Percentiles rank a stretch among this genome's conserved stretches.
phyloP scores from a whole-genome alignment of 768 basidiomycete genomes.

The Hericium erinaceus region DNA sequence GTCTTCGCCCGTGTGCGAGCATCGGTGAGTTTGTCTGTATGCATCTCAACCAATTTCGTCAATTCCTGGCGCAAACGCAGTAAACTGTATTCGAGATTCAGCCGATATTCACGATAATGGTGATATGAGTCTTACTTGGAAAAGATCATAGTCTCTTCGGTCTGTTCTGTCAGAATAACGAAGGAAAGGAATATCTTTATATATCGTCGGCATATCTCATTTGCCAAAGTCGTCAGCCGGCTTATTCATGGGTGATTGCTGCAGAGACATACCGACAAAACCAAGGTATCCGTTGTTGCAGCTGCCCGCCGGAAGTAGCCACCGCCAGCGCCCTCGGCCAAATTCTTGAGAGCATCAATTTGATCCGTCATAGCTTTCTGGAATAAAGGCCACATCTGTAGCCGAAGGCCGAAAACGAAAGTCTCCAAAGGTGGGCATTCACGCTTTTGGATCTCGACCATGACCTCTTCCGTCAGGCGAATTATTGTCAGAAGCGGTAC shows the following conservation, averaged over 20 bases:
- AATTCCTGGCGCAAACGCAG: conserved; percentile 80
- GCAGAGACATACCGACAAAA: conserved; percentile 42
- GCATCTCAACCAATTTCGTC: conserved; percentile 61
- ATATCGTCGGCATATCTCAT: conserved; percentile 66
- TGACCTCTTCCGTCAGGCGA: conserved; percentile 75
- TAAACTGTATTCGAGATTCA: conserved; percentile 39
- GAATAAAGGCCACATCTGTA: conserved; percentile 91
- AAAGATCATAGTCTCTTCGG: conserved; percentile 95
- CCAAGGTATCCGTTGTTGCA: conserved; percentile 57
- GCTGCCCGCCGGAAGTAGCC: conserved; percentile 56
- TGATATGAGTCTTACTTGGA: conserved; percentile 53
- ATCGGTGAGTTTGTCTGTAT: conserved; percentile 62
- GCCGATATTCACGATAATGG: background rate
- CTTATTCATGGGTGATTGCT: background rate
- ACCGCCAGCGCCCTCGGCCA: conserved; percentile 61
- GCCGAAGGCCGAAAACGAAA: conserved; percentile 69
- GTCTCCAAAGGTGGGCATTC: conserved; percentile 73
- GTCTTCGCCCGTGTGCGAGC: conserved; percentile 53
- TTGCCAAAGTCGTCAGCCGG: background rate
- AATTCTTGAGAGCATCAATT: conserved; percentile 69
- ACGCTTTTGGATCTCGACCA: conserved; percentile 66
- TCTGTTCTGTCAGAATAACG: conserved; percentile 69
- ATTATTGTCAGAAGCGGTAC: conserved; percentile 85
- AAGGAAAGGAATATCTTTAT: conserved; percentile 74
- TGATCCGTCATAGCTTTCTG: conserved; percentile 84